These are phyloP conservation scores for Helotiales sp. DNA, from an alignment of 2,329 filamentous ascomycete species.

Conservation along the genomic window DNA sequence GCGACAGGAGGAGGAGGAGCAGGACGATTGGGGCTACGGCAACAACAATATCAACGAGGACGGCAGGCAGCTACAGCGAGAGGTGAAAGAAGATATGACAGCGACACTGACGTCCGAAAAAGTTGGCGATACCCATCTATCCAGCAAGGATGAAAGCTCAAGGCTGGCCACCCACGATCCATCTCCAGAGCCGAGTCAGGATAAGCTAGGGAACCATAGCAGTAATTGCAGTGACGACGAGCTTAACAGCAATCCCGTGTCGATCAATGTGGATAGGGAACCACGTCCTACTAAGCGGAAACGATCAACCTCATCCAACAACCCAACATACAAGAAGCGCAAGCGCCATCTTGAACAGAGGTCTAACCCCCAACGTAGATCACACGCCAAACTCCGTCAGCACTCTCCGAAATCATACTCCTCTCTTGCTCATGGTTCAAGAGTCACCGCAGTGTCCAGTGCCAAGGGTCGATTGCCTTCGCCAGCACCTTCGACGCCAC, in stretches of 20 bases:
- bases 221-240: slow-evolving; percentile 15
- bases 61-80: slow-evolving; percentile 2
- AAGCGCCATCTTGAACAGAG: slow-evolving; percentile 2
- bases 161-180: slow-evolving; percentile 3
- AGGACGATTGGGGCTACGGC: slow-evolving; percentile 1
- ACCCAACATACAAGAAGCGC: slow-evolving; percentile 6
- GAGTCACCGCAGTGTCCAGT: not conserved
- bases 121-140: too few species aligned
- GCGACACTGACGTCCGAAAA: not conserved
- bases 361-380: not conserved
- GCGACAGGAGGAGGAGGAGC: not conserved
- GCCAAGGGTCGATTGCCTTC: slow-evolving; percentile 10
- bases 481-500: slow-evolving; percentile 11
- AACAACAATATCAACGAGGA: slow-evolving; percentile 3
- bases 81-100: slow-evolving; percentile 4
- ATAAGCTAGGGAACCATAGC: slow-evolving; percentile 9
- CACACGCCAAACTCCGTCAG: not conserved
- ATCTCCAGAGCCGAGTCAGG: slow-evolving; percentile 18
- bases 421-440: not conserved
- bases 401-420: not conserved
- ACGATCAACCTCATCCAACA: slow-evolving; percentile 7
- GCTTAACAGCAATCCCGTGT: slow-evolving; percentile 10
- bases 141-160: slow-evolving; percentile 10
- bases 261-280: slow-evolving; percentile 6
- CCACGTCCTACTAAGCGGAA: slow-evolving; percentile 22